Evolutionary conservation across 2,329 filamentous ascomycete species (phyloP), one percentile per base, ranked within the genome.

Genomic region (Cordyceps javanica): DNA sequence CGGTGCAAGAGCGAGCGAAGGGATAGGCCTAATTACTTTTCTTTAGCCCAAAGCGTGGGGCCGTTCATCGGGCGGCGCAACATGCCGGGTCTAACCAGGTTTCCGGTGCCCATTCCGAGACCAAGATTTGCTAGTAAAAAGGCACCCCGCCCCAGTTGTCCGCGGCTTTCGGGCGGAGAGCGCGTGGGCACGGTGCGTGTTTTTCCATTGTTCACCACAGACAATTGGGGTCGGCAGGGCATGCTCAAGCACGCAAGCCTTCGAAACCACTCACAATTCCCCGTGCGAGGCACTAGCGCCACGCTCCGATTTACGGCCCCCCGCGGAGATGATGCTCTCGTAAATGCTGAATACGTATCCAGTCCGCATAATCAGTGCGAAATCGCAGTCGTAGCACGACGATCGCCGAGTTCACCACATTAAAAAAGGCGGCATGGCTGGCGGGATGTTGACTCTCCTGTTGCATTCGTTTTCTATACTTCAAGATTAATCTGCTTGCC

Each of bases 401-500:
- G 6, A 1, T 26, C 8, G n/a, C 3, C n/a, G n/a, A 16, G 16
- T 21, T 32, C 14, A 34, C 14, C 7, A 26, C n/a, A n/a, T n/a
- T n/a, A 36, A 11, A n/a, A 16, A 23, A 23, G 11, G 25, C 16
- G 34, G 26, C 23, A 23, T 44, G 14, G 16, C 13, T 7, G 21
- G 39, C 14, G 8, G 26, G 30, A 36, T 38, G 23, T 23, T 23
- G 16, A 23, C 38, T 58, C 45, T 55, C 53, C 9, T n/a, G 39
- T 19, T 42, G 36, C 61, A 52, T 26, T 55, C 44, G 14, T 30
- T 23, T 21, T 55, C 57, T 63, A 64, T 60, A 61, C 59, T 55
- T 99, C 94, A 63, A 97, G 80, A 74, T 99, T 99, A 79, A 99
- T 99, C 72, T 92, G 96, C 72, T 89, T 86, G 57, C 94, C 94